Percentiles rank a stretch among this genome's conserved stretches.
phyloP scores from a whole-genome alignment of 2,329 filamentous ascomycete species.

The Drechslera avenae region DNA sequence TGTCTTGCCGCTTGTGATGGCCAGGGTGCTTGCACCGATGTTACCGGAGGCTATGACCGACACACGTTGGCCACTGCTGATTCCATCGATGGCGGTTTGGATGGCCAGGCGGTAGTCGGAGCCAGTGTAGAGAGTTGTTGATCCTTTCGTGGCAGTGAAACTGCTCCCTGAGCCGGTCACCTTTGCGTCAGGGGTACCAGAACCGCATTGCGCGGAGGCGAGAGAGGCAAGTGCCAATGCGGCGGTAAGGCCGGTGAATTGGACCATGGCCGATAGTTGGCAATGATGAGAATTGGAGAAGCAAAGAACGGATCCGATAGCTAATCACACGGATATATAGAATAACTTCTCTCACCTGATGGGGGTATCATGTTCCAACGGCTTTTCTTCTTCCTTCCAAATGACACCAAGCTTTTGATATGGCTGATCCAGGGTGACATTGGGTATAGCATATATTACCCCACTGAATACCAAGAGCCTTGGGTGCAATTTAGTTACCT shows the following conservation, averaged over 20 bases:
- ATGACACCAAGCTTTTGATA: constrained; percentile 1
- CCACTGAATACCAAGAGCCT: neutral
- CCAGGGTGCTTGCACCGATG: constrained; percentile 60
- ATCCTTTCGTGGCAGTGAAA: constrained; percentile 55
- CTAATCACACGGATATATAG: neutral
- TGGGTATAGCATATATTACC: neutral
- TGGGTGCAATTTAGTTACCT: neutral
- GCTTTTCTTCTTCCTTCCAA: neutral
- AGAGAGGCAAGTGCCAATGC: constrained; percentile 51
- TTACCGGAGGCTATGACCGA: constrained; percentile 61
- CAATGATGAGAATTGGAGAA: neutral
- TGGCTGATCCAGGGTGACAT: neutral
- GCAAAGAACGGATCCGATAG: neutral
- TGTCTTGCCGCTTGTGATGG: constrained; percentile 58
- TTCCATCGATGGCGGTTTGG: constrained; percentile 59
- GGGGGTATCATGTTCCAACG: neutral
- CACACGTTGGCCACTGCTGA: constrained; percentile 59
- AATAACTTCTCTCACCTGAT: neutral
- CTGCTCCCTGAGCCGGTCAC: constrained; percentile 56
- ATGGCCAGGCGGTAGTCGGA: constrained; percentile 61
- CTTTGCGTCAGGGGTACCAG: constrained; percentile 53
- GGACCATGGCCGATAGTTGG: constrained; percentile 42
- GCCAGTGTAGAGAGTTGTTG: constrained; percentile 57
- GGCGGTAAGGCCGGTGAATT: constrained; percentile 47
- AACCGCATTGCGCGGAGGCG: constrained; percentile 54